Percentiles rank a stretch among this genome's conserved stretches.
These are phyloP conservation scores for Mortierella claussenii DNA, from an alignment of 192 early-diverging fungal species.

Conservation along the genomic window DNA sequence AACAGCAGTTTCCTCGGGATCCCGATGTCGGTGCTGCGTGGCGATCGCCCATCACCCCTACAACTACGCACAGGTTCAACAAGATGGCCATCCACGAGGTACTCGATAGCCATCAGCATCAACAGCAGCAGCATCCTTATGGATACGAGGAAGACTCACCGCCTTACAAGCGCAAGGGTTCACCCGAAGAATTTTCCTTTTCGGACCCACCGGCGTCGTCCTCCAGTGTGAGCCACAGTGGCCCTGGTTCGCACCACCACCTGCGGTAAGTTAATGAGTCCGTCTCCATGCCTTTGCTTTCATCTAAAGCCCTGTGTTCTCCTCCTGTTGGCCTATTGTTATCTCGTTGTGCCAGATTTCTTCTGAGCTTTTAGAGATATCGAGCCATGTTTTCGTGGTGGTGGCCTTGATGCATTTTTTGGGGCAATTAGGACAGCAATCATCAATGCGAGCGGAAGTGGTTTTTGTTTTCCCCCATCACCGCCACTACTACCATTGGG, in stretches of 20 bases:
- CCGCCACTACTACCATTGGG: too few species aligned
- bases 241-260: conserved; percentile 12
- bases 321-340: conserved; percentile 2
- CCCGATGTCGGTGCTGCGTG: conserved; percentile 28
- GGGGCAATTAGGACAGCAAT: too few species aligned
- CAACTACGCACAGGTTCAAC: conserved; percentile 42
- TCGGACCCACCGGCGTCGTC: conserved; percentile 42
- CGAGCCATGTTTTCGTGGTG: too few species aligned
- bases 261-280: conserved; percentile 17
- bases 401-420: too few species aligned
- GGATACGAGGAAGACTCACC: conserved; percentile 45
- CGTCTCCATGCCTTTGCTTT: background rate
- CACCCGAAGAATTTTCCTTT: conserved; percentile 41
- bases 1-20: conserved; percentile 19
- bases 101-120: conserved; percentile 27
- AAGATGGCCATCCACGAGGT: conserved; percentile 52
- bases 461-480: too few species aligned
- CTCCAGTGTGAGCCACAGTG: conserved; percentile 8
- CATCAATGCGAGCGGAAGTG: too few species aligned
- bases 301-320: background rate
- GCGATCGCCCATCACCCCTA: conserved; percentile 50
- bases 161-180: conserved; percentile 41
- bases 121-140: conserved; percentile 25
- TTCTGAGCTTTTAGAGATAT: conserved; percentile 4
- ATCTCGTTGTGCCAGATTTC: background rate